Evolutionary conservation across 495 filamentous ascomycete genomes (phyloP).

Genomic region (Penicillium arizonense): DNA sequence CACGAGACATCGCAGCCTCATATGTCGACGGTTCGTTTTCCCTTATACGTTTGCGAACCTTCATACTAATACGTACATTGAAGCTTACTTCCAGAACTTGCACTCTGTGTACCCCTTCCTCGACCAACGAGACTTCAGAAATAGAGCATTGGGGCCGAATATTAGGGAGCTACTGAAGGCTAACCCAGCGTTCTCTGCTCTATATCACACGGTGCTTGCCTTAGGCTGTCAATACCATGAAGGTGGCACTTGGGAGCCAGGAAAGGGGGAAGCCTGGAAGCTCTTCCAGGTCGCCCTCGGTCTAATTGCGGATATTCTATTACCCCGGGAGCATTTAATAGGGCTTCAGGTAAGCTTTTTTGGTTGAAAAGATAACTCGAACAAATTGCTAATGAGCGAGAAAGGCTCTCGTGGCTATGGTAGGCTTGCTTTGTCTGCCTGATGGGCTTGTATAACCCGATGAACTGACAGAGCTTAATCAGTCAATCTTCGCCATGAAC

Average conservation of each 20-base stretch:
- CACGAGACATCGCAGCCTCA: too few species aligned
- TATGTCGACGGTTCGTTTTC: too few species aligned
- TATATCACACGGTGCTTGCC: conserved; percentile 38
- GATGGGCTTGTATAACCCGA: not conserved
- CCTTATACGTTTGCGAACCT: too few species aligned
- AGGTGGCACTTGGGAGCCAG: conserved; percentile 32
- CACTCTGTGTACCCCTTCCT: conserved; percentile 37
- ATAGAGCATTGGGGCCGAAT: conserved; percentile 14
- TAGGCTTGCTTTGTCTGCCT: not conserved
- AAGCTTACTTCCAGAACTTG: conserved; percentile 35
- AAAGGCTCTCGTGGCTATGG: not conserved
- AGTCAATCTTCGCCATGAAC: conserved; percentile 29
- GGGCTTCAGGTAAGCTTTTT: conserved; percentile 17
- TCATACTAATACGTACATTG: too few species aligned
- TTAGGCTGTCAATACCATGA: conserved; percentile 31
- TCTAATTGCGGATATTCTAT: conserved; percentile 20
- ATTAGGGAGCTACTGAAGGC: conserved; percentile 2
- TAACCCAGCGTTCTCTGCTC: conserved; percentile 24
- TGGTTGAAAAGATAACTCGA: too few species aligned
- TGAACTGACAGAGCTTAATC: not conserved
- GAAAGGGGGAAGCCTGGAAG: conserved; percentile 33
- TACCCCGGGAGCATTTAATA: conserved; percentile 19
- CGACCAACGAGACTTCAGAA: conserved; percentile 27
- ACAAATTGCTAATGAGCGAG: too few species aligned
- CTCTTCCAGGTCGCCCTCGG: conserved; percentile 28